phyloP scores from a whole-genome alignment of 306 rosid species.

The Abrus pulchellus region DNA sequence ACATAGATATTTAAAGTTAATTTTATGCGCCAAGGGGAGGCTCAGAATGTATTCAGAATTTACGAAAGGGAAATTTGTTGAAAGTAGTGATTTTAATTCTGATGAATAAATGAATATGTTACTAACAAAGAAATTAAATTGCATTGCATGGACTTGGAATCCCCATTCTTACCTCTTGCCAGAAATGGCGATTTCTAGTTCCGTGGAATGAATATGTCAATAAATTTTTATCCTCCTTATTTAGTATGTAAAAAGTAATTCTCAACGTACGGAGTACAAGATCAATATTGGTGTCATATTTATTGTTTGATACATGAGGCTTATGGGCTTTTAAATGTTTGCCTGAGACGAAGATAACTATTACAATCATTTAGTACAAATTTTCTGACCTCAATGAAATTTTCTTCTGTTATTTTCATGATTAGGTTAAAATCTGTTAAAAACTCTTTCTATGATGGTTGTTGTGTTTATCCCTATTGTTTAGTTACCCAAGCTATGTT shows the following conservation, averaged over 20 bases:
- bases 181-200: too few species aligned
- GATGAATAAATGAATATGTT: background rate
- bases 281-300: background rate
- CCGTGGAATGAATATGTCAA: too few species aligned
- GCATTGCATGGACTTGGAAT: background rate
- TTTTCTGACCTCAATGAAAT: background rate
- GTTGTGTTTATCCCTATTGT: background rate
- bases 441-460: background rate
- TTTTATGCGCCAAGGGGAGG: background rate
- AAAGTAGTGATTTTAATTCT: background rate
- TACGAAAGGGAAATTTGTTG: background rate
- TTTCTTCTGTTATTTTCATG: background rate
- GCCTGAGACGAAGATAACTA: background rate
- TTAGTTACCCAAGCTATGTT: background rate
- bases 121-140: background rate
- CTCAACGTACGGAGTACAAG: too few species aligned
- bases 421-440: background rate
- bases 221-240: too few species aligned
- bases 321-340: background rate
- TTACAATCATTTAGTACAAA: too few species aligned
- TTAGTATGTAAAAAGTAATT: too few species aligned
- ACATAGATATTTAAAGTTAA: background rate
- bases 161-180: background rate
- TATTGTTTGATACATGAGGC: background rate
- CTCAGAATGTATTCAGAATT: background rate